Conservation (phyloP, 2,329 filamentous ascomycete species). For the Chalaropsis thielavioides region DNA sequence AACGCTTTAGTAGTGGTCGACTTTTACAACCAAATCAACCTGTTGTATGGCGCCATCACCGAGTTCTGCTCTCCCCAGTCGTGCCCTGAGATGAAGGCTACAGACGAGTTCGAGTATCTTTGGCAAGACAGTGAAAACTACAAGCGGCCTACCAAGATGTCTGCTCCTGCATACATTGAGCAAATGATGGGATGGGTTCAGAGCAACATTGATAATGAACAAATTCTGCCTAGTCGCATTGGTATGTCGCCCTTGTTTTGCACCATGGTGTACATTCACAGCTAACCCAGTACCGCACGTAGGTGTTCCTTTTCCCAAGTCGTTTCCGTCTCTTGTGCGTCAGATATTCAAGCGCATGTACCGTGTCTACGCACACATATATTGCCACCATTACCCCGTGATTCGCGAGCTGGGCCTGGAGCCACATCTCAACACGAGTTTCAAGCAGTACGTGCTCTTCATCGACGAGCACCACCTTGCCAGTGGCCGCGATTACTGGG, state of each 20-base stretch:
- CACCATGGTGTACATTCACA: constrained; percentile 6
- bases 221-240: constrained; percentile 86
- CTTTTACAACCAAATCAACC: constrained; percentile 99
- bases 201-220: constrained; percentile 86
- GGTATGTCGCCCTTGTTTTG: constrained; percentile 34
- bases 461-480: constrained; percentile 91
- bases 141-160: constrained; percentile 95
- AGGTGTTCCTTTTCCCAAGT: constrained; percentile 89
- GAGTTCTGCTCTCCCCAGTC: constrained; percentile 97
- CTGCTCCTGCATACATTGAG: constrained; percentile 93
- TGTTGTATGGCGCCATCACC: constrained; percentile 95
- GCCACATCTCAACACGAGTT: constrained; percentile 95
- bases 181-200: constrained; percentile 97
- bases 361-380: constrained; percentile 96
- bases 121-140: constrained; percentile 95
- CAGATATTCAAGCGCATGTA: constrained; percentile 99
- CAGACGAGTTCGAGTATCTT: constrained; percentile 98
- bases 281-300: constrained; percentile 18
- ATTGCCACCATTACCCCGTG: constrained; percentile 98
- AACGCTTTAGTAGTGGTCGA: constrained; percentile 62
- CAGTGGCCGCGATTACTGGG: constrained; percentile 94
- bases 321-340: constrained; percentile 73
- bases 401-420: constrained; percentile 89
- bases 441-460: constrained; percentile 99
- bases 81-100: constrained; percentile 99